phyloP scores from a whole-genome alignment of 208 protist species.

The Trypanosoma mega region DNA sequence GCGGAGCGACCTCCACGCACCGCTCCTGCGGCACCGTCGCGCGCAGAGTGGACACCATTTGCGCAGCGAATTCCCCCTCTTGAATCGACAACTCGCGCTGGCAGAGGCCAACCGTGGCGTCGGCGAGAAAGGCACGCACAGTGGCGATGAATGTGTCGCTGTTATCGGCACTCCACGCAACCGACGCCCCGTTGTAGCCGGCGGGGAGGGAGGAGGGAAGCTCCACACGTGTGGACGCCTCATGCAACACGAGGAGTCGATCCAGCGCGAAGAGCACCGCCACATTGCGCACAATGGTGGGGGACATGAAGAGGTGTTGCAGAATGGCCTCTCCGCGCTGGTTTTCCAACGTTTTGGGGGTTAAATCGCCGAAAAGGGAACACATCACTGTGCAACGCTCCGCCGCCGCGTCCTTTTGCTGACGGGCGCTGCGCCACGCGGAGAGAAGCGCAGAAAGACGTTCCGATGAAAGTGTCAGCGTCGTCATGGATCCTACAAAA shows the following conservation, averaged over 20 bases:
- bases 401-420: conserved; percentile 25
- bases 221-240: conserved; percentile 19
- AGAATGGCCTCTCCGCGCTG: conserved; percentile 77
- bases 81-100: conserved; percentile 77
- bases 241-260: conserved; percentile 47
- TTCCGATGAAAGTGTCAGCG: conserved; percentile 38
- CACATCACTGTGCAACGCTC: conserved; percentile 42
- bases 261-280: conserved; percentile 45
- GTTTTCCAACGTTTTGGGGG: conserved; percentile 72
- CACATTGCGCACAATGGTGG: conserved; percentile 41
- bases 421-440: conserved; percentile 34
- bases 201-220: conserved; percentile 23
- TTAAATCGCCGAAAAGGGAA: conserved; percentile 62
- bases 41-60: conserved; percentile 35
- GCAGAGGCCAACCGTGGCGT: conserved; percentile 45
- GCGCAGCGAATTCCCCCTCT: conserved; percentile 59
- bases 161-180: no score
- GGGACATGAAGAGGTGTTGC: conserved; percentile 75
- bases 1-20: conserved; percentile 56
- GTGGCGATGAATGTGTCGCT: no score
- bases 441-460: conserved; percentile 41
- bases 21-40: conserved; percentile 25
- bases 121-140: conserved; percentile 30
- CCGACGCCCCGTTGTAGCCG: no score
- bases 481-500: conserved; percentile 19